Base-by-base conservation (phyloP, 108 stramenopile species). In the Cyclostephanos tholiformis region DNA sequence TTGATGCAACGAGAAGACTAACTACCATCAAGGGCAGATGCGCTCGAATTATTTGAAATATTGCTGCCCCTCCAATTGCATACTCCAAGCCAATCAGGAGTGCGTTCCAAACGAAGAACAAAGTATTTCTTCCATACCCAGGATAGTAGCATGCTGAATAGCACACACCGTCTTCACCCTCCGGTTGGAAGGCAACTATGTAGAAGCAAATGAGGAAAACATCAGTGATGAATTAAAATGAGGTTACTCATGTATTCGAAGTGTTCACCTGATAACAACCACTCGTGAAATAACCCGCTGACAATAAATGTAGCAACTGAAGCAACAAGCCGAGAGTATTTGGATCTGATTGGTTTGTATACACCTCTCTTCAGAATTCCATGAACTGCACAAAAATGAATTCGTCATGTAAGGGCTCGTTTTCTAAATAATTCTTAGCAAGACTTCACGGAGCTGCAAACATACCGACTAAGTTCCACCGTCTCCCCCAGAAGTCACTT, bases 31-130 rank as follows among this genome's bases (percentile, higher is more conserved):
- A 1, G 0, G 75, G 80, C 1, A 82, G 65, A 59, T 77, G 49
- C 14, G 27, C 44, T n/a, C 65, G 65, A 16, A 71, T 9, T 11
- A 72, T n/a, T 72, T 82, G 70, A 35, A 82, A 76, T 20, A 82
- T 19, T 52, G 41, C 76, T 4, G 69, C 63, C 1, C 71, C 56
- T 14, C 75, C 65, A 25, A 82, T 66, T 13, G 51, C 52, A 61
- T 82, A 72, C 48, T 82, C 80, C 13, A 82, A 19, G 39, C 65
- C 75, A 27, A 82, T 77, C 10, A 82, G 26, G 14, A 66, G 41
- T 35, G 80, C 75, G 50, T 82, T 82, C 80, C 80, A 82, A 23
- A 82, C 32, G 29, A 82, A 82, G 63, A 82, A 82, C 0, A 71
- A 23, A 23, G 75, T 72, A 35, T 72, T 77, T 55, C 65, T 50